phyloP scores from a whole-genome alignment of 495 filamentous ascomycete species.

The Zalerion maritima region DNA sequence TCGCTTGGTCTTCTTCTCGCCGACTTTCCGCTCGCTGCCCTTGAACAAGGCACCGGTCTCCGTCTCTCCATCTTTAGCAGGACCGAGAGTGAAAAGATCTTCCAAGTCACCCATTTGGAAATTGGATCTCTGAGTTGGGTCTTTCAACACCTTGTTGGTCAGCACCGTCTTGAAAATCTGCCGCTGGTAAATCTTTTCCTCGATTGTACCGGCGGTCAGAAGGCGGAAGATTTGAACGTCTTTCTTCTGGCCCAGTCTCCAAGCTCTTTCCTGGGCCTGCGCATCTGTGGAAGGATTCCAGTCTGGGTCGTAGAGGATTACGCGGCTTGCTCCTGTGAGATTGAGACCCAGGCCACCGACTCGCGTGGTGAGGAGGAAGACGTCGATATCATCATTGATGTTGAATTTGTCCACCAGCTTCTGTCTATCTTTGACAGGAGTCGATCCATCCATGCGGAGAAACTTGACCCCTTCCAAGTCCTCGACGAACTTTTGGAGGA shows the following conservation, averaged over 20 bases:
- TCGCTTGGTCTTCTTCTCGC: slow-evolving; percentile 21
- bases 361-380: slow-evolving; percentile 88
- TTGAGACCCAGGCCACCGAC: slow-evolving; percentile 92
- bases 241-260: slow-evolving; percentile 86
- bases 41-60: slow-evolving; percentile 79
- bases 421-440: slow-evolving; percentile 69
- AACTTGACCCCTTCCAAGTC: slow-evolving; percentile 56
- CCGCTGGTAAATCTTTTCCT: slow-evolving; percentile 97
- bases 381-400: slow-evolving; percentile 55
- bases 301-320: slow-evolving; percentile 95
- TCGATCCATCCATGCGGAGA: slow-evolving; percentile 85
- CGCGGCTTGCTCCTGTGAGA: slow-evolving; percentile 82
- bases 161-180: slow-evolving; percentile 97
- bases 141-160: slow-evolving; percentile 82
- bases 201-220: slow-evolving; percentile 94
- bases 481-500: slow-evolving; percentile 66
- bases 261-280: slow-evolving; percentile 90
- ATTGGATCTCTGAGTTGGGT: slow-evolving; percentile 75
- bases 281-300: slow-evolving; percentile 94
- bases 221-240: slow-evolving; percentile 89
- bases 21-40: slow-evolving; percentile 58
- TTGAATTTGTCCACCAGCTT: slow-evolving; percentile 85
- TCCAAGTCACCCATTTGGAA: slow-evolving; percentile 79
- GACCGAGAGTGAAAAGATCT: slow-evolving; percentile 74
- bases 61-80: slow-evolving; percentile 50